Evolutionary conservation across 768 basidiomycete genomes (phyloP), one percentile per base, ranked within the genome.

Genomic region (Pisolithus orientalis): DNA sequence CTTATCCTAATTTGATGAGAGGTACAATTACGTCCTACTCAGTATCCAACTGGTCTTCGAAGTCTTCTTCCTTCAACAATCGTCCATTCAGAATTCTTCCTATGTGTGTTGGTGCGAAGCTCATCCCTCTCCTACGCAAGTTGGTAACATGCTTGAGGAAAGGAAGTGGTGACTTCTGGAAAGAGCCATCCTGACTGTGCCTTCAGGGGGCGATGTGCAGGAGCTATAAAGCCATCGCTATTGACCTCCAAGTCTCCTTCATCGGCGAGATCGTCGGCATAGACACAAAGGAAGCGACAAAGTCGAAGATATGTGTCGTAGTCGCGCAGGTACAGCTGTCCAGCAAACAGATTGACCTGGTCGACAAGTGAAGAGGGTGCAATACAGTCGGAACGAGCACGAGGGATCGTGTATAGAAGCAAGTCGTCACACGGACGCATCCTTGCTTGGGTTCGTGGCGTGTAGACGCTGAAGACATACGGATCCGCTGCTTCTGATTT

Each of bases 261-360:
- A 3, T 72, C 76, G 31, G 76, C 71, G 68, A 64, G 75, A 3
- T 78, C 72, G 11, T 60, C 68, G 6, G 76, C 67, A 6, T 64
- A 55, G 13, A 77, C 17, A 3, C 75, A 70, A 29, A 79, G 59
- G 48, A 71, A 62, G 21, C 60, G 54, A 53, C 76, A 76, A 14
- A 73, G 31, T 2, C 51, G 57, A 31, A 53, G 54, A 47, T 77
- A 78, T 2, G 68, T 58, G 11, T 52, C 53, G 27, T 66, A 59
- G 24, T 70, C 59, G 11, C 59, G 60, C 38, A 76, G 50, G 49
- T 72, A 79, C 4, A 79, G 65, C 50, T 79, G 75, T 4, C 75
- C 77, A 13, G 75, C 73, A 56, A 72, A 76, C 29, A 77, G 54
- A 37, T 72, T 75, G 31, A 79, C 61, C 44, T 76, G 73, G 27